phyloP scores from a whole-genome alignment of 2,329 filamentous ascomycete species.

The Geosmithia flava region DNA sequence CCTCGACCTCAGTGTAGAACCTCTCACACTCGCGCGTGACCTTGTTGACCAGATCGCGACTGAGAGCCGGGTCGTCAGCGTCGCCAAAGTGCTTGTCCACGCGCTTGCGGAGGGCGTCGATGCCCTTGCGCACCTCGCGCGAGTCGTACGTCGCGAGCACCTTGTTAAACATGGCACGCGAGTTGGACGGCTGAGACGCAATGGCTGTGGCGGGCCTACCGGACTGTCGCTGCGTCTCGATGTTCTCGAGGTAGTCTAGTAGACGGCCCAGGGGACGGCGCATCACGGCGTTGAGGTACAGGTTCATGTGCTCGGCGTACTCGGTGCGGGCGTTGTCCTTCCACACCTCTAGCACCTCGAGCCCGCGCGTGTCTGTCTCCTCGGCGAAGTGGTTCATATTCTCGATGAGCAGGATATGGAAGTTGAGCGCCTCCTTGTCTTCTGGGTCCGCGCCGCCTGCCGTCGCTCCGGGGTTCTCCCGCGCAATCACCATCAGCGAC shows the following conservation, averaged over 20 bases:
- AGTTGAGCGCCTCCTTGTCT: constrained; percentile 94
- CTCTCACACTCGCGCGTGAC: constrained; percentile 48
- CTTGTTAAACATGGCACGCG: constrained; percentile 75
- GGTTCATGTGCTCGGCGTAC: constrained; percentile 72
- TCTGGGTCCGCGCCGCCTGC: constrained; percentile 46
- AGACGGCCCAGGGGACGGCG: constrained; percentile 80
- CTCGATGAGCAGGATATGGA: constrained; percentile 93
- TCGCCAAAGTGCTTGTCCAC: constrained; percentile 97
- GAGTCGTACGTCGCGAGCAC: constrained; percentile 67
- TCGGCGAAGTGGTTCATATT: constrained; percentile 98
- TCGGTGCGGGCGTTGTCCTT: constrained; percentile 65
- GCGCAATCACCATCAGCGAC: constrained; percentile 85
- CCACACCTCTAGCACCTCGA: constrained; percentile 74
- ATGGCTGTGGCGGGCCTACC: constrained; percentile 52
- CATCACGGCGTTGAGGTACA: constrained; percentile 83
- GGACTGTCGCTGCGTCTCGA: constrained; percentile 57
- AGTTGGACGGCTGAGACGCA: constrained; percentile 71
- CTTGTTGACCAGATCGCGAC: constrained; percentile 42
- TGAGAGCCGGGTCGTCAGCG: constrained; percentile 60
- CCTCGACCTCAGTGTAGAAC: constrained; percentile 50
- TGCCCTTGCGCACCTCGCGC: constrained; percentile 80
- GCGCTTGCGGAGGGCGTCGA: constrained; percentile 77
- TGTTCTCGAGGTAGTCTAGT: constrained; percentile 82
- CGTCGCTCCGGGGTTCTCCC: constrained; percentile 44
- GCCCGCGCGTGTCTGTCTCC: constrained; percentile 65